Evolutionary conservation across 495 filamentous ascomycete species (phyloP).

Genomic region (Tricharina praecox): DNA sequence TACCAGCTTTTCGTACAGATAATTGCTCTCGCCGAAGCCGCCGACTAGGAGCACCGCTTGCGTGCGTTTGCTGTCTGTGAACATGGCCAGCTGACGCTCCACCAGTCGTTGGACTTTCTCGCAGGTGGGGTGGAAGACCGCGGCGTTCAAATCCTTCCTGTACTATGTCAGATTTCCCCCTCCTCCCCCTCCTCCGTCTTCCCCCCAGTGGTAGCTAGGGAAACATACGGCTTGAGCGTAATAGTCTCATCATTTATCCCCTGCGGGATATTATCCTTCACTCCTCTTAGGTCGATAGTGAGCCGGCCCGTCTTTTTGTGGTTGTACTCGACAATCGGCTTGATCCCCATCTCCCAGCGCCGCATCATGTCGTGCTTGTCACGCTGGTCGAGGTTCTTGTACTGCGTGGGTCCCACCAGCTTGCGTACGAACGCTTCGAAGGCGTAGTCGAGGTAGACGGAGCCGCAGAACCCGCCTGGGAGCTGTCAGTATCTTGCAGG

Average conservation of each 20-base stretch:
- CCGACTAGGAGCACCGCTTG: not conserved
- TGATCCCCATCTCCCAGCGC: not conserved
- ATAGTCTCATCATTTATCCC: not conserved
- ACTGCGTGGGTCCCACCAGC: not conserved
- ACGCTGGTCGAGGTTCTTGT: not conserved
- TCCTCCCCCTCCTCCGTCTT: too few relatives aligned
- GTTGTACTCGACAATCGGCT: not conserved
- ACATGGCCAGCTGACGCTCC: not conserved
- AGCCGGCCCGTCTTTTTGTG: not conserved
- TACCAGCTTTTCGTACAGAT: not conserved
- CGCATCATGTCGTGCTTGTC: slow-evolving; percentile 1
- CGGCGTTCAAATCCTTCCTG: too few relatives aligned
- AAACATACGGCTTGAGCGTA: slow-evolving; percentile 1
- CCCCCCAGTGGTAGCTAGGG: too few relatives aligned
- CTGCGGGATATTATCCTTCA: not conserved
- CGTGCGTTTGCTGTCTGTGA: not conserved
- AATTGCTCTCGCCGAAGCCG: not conserved
- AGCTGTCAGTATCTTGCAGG: too few relatives aligned
- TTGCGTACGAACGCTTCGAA: not conserved
- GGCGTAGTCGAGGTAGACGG: slow-evolving; percentile 1
- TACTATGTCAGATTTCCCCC: too few relatives aligned
- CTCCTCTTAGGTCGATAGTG: not conserved
- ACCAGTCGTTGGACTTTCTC: not conserved
- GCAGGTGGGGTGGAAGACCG: too few relatives aligned
- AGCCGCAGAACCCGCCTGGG: slow-evolving; percentile 2